phyloP scores from a whole-genome alignment of 2,329 filamentous ascomycete species.

The Colletotrichum sp. region DNA sequence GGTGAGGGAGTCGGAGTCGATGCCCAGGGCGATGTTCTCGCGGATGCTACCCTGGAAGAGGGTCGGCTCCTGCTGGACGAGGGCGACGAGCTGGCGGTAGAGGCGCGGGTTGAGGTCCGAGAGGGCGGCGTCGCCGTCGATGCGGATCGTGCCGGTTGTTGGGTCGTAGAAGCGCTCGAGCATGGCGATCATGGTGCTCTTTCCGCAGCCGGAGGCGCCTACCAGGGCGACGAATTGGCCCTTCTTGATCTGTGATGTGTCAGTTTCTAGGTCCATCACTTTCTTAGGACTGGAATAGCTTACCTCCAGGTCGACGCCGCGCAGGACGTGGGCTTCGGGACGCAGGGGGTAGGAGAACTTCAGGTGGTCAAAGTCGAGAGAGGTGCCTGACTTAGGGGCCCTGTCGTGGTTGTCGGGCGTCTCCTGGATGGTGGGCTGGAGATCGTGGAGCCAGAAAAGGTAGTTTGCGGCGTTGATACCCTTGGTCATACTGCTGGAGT shows the following conservation, averaged over 20 bases:
- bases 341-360: constrained; percentile 67
- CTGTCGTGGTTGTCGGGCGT: constrained; percentile 43
- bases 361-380: constrained; percentile 59
- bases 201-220: constrained; percentile 62
- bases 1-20: constrained; percentile 6
- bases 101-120: constrained; percentile 48
- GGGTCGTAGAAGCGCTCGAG: constrained; percentile 52
- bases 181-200: constrained; percentile 64
- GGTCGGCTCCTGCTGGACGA: constrained; percentile 64
- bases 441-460: constrained; percentile 50
- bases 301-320: constrained; percentile 45
- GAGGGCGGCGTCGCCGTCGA: constrained; percentile 50
- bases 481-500: constrained; percentile 59
- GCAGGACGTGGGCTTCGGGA: constrained; percentile 42
- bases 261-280: not conserved
- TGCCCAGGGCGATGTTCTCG: constrained; percentile 50
- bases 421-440: constrained; percentile 46
- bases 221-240: constrained; percentile 61
- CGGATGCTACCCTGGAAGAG: constrained; percentile 53
- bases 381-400: constrained; percentile 36
- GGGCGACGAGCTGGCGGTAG: constrained; percentile 56
- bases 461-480: constrained; percentile 54
- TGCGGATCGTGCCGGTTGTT: constrained; percentile 47
- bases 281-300: not conserved
- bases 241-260: constrained; percentile 37